Evolutionary conservation across 257 asterid genomes (phyloP), one percentile per base, ranked within the genome.

Genomic region (Dorcoceras hygrometricum): DNA sequence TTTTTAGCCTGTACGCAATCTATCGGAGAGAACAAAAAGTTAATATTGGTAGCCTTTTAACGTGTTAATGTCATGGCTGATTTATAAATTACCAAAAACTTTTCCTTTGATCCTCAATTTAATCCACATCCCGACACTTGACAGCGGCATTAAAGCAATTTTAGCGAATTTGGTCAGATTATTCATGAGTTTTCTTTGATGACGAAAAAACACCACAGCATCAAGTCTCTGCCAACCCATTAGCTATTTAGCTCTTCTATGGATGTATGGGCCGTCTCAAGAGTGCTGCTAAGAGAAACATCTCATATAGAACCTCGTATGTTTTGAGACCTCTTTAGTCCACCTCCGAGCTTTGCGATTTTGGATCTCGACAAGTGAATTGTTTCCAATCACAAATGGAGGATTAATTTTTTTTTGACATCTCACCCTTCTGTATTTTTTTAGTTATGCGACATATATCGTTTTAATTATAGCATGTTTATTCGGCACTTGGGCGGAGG

Each of bases 361-460:
- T 63, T 28, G 43, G 39, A 55, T 34, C 46, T 20, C 28, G 10
- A 36, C 22, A 26, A 65, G 46, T 59, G 66, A 65, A 53, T 53
- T 60, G 57, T 65, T 59, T 34, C 50, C 43, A 11, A 23, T 32
- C 36, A 20, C 5, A 26, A 68, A 54, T 22, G 39, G 63, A 56
- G 48, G n/a, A 39, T 11, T 11, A 56, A 36, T 18, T 70, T 20
- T 32, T 19, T 10, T 61, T 16, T 2, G 16, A 10, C 5, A 61
- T 10, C 43, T 22, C 48, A 53, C 63, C 50, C 39, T 48, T 46
- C 50, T 46, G 56, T 39, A 63, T 6, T 32, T 27, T 24, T 74
- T 68, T 55, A 55, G 55, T 67, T 73, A 36, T 43, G 67, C 59
- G 58, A 60, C 69, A 55, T 57, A 53, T 59, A 34, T 36, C 48